Conservation (phyloP, 1,284 basidiomycete species). For the Rhodotorula sp. region DNA sequence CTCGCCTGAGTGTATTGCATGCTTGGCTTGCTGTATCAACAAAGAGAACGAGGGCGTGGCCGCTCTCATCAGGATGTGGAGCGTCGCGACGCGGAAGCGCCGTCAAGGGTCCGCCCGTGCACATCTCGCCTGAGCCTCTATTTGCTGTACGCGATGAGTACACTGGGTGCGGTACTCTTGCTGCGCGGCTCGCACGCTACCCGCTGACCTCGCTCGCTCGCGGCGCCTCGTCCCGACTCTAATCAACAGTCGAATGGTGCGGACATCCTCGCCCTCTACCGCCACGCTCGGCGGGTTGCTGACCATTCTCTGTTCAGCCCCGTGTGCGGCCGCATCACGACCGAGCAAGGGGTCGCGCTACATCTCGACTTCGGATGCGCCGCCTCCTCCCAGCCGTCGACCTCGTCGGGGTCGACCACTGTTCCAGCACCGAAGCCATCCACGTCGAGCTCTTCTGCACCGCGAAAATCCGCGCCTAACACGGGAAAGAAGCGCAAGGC, state of each 20-base stretch:
- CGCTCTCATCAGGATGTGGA: too few relatives aligned
- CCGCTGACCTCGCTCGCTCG: neutral
- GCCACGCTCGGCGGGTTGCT: neutral
- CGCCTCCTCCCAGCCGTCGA: neutral
- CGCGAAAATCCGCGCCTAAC: too few relatives aligned
- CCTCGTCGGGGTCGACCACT: neutral
- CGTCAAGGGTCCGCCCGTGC: too few relatives aligned
- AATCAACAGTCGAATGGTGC: constrained; percentile 1
- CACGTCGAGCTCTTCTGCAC: neutral
- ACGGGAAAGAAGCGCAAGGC: neutral
- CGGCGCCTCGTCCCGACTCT: neutral
- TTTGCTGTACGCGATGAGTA: neutral
- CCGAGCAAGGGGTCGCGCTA: neutral
- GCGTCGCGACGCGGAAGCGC: too few relatives aligned
- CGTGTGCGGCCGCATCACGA: neutral
- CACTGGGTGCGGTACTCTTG: neutral
- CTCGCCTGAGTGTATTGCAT: too few relatives aligned
- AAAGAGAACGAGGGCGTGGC: too few relatives aligned
- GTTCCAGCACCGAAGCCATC: neutral
- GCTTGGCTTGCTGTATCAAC: too few relatives aligned
- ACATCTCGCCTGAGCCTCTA: neutral
- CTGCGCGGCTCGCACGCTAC: neutral
- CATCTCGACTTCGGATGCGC: constrained; percentile 9
- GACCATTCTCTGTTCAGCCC: neutral
- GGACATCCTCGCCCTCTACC: neutral